Evolutionary conservation across 1,284 basidiomycete genomes (phyloP).

Genomic region (Heterobasidion occidentale): DNA sequence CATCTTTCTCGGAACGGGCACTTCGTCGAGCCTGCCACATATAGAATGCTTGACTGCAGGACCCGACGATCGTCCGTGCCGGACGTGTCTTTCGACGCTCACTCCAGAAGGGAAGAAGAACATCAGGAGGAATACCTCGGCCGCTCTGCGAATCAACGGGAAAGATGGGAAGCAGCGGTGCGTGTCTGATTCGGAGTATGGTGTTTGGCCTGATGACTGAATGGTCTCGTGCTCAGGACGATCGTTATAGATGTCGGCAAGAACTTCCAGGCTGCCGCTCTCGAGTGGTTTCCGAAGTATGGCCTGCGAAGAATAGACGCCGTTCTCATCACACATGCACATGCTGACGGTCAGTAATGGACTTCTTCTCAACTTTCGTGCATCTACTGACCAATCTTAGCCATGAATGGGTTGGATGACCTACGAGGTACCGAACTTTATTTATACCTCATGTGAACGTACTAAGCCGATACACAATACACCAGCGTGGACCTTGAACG

Average conservation of each 20-base stretch:
- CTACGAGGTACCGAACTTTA: constrained; percentile 46
- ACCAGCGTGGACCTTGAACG: constrained; percentile 66
- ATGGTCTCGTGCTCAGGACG: constrained; percentile 32
- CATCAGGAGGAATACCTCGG: constrained; percentile 69
- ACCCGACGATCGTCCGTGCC: constrained; percentile 40
- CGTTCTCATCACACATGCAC: constrained; percentile 71
- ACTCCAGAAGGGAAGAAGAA: constrained; percentile 65
- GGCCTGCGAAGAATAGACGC: constrained; percentile 70
- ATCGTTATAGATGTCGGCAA: constrained; percentile 79
- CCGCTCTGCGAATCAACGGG: constrained; percentile 45
- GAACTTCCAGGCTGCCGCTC: constrained; percentile 67
- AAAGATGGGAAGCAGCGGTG: constrained; percentile 45
- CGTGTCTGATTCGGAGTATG: constrained; percentile 19
- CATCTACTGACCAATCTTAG: constrained; percentile 26
- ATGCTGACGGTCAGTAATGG: constrained; percentile 56
- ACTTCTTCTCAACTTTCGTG: constrained; percentile 14
- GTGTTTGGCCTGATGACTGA: neutral
- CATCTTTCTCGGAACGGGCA: constrained; percentile 70
- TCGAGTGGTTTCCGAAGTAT: constrained; percentile 77
- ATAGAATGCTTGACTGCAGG: constrained; percentile 58
- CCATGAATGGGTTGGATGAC: constrained; percentile 81
- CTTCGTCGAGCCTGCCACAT: constrained; percentile 61
- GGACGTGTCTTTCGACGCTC: constrained; percentile 61
- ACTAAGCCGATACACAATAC: constrained; percentile 5
- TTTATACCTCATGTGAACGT: constrained; percentile 4